Percentiles rank a stretch among this genome's conserved stretches.
These are phyloP conservation scores for Ophiognomonia clavigignenti-juglandacearum DNA, from an alignment of 2,329 filamentous ascomycete genomes.

Conservation along the genomic window DNA sequence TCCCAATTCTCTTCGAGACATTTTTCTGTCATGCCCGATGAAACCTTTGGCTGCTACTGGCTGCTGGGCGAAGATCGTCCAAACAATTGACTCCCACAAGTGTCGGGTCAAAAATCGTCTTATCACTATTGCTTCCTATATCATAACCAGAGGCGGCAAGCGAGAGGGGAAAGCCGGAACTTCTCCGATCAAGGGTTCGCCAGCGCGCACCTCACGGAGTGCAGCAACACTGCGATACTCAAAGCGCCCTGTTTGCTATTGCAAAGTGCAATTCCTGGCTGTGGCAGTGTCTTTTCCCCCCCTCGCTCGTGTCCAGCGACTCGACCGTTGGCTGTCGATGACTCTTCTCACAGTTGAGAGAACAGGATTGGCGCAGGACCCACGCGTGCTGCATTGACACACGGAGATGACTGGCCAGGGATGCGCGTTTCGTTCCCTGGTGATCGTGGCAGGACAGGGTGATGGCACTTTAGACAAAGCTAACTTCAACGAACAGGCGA, in stretches of 20 bases:
- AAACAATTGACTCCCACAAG: constrained; percentile 6
- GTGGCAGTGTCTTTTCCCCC: not conserved
- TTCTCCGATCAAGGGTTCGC: not conserved
- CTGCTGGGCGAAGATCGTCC: not conserved
- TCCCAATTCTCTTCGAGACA: not conserved
- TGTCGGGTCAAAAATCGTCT: constrained; percentile 10
- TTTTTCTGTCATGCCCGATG: not conserved
- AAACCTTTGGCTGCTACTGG: not conserved
- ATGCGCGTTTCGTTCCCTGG: constrained; percentile 26
- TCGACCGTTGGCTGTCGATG: constrained; percentile 6
- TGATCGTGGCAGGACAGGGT: constrained; percentile 23
- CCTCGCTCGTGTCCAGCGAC: not conserved
- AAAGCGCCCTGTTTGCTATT: not conserved
- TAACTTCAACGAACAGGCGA: constrained; percentile 62
- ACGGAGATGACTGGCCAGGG: constrained; percentile 29
- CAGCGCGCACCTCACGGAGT: not conserved
- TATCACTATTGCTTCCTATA: constrained; percentile 1
- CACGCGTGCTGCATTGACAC: constrained; percentile 26
- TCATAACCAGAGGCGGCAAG: not conserved
- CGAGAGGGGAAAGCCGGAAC: not conserved
- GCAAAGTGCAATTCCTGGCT: not conserved
- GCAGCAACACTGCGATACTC: not conserved
- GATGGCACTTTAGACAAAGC: constrained; percentile 33
- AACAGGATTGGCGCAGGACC: not conserved
- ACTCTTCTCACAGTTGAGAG: constrained; percentile 12